Evolutionary conservation across 1,139 yeast species (phyloP).

Genomic region (Pneumocystis wakefieldiae): DNA sequence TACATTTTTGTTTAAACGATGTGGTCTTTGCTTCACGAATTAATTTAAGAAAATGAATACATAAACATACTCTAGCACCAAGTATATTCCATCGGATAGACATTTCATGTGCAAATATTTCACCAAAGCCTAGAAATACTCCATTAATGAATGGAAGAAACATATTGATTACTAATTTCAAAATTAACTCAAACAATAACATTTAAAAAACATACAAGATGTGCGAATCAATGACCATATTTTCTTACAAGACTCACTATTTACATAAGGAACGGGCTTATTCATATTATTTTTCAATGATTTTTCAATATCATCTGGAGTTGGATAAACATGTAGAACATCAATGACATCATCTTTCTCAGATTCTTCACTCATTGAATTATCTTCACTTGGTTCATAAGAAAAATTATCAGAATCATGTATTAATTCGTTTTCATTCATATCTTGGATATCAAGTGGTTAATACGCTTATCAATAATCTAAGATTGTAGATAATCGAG

Average conservation of each 20-base stretch:
- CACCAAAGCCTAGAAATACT: slow-evolving; percentile 92
- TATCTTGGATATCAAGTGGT: not conserved
- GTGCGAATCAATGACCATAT: not conserved
- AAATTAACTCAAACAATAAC: not conserved
- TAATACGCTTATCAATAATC: not conserved
- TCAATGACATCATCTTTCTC: not conserved
- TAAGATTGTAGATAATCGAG: not conserved
- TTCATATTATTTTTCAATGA: not conserved
- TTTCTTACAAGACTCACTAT: not conserved
- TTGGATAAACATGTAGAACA: not conserved
- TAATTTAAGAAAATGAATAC: not conserved
- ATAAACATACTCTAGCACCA: slow-evolving; percentile 45
- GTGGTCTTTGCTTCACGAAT: not conserved
- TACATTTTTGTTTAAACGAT: not conserved
- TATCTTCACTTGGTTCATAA: not conserved
- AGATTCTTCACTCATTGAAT: not conserved
- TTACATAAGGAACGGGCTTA: not conserved
- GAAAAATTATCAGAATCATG: not conserved
- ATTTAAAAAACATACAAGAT: not conserved
- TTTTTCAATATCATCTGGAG: not conserved
- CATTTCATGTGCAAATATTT: slow-evolving; percentile 81
- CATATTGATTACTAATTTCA: slow-evolving; percentile 41
- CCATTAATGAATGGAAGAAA: slow-evolving; percentile 84
- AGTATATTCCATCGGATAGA: slow-evolving; percentile 69
- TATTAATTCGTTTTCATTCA: not conserved